phyloP scores from a whole-genome alignment of 805 yeast genomes.

The Kodamaea leandrae region DNA sequence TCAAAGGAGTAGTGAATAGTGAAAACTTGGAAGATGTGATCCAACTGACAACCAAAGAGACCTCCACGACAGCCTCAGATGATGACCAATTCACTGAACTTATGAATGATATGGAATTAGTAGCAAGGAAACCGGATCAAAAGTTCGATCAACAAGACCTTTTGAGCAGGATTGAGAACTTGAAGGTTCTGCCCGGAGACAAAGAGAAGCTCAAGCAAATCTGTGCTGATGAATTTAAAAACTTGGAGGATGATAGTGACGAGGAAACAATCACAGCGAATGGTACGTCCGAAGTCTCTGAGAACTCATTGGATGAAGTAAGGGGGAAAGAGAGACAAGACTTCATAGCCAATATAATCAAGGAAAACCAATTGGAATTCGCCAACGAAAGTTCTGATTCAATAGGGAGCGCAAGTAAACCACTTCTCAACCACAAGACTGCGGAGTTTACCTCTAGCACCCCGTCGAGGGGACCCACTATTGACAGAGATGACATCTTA shows the following conservation, averaged over 20 bases:
- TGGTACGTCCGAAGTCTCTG: slow-evolving; percentile 8
- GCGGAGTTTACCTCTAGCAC: slow-evolving; percentile 9
- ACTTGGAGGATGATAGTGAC: slow-evolving; percentile 11
- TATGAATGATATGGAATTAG: slow-evolving; percentile 35
- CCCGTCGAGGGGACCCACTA: slow-evolving; percentile 18
- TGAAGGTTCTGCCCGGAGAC: slow-evolving; percentile 28
- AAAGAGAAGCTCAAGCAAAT: slow-evolving; percentile 25
- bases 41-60: background rate
- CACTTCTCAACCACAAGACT: slow-evolving; percentile 1
- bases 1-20: slow-evolving; percentile 31
- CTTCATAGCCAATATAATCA: slow-evolving; percentile 15
- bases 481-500: slow-evolving; percentile 46
- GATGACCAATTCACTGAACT: slow-evolving; percentile 27
- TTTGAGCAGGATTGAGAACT: slow-evolving; percentile 24
- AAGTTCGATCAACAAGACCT: slow-evolving; percentile 19
- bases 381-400: background rate
- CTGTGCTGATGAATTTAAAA: slow-evolving; percentile 19
- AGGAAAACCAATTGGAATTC: slow-evolving; percentile 14
- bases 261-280: slow-evolving; percentile 9
- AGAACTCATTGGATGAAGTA: slow-evolving; percentile 11
- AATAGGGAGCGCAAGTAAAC: background rate
- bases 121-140: slow-evolving; percentile 29
- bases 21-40: slow-evolving; percentile 7
- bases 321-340: slow-evolving; percentile 11
- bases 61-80: background rate